Evolutionary conservation across 768 basidiomycete species (phyloP).

Genomic region (Trametes cubensis): DNA sequence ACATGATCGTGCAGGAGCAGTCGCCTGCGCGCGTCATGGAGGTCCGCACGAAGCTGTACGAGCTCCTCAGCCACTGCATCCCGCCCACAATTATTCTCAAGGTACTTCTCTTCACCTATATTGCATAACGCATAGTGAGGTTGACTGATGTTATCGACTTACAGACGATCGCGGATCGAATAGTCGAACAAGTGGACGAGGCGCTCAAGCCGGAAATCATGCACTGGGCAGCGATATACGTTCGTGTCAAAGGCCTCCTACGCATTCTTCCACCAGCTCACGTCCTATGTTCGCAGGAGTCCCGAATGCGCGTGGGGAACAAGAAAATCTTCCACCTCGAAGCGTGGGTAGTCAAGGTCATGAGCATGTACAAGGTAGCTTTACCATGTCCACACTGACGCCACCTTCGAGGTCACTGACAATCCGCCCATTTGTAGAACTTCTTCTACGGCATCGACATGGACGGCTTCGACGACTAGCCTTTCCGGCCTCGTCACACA

Average conservation of each 20-base stretch:
- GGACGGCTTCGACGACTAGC: constrained; percentile 51
- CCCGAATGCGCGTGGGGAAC: constrained; percentile 91
- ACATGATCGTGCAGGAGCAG: constrained; percentile 88
- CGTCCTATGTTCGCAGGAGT: constrained; percentile 59
- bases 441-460: constrained; percentile 66
- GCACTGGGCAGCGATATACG: constrained; percentile 98
- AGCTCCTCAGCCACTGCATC: constrained; percentile 95
- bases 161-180: constrained; percentile 87
- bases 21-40: constrained; percentile 88
- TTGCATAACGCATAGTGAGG: neutral
- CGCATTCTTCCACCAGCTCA: neutral
- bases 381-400: neutral
- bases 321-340: constrained; percentile 97
- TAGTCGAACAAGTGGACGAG: constrained; percentile 90
- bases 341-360: constrained; percentile 95
- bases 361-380: constrained; percentile 84
- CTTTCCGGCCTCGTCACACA: neutral
- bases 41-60: constrained; percentile 91
- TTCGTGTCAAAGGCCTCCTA: constrained; percentile 40
- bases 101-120: constrained; percentile 49
- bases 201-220: constrained; percentile 89
- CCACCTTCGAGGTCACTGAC: neutral
- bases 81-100: constrained; percentile 91
- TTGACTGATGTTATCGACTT: neutral
- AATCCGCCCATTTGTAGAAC: constrained; percentile 41